Base-by-base conservation (phyloP, 2,329 filamentous ascomycete genomes). In the Fusarium armeniacum region DNA sequence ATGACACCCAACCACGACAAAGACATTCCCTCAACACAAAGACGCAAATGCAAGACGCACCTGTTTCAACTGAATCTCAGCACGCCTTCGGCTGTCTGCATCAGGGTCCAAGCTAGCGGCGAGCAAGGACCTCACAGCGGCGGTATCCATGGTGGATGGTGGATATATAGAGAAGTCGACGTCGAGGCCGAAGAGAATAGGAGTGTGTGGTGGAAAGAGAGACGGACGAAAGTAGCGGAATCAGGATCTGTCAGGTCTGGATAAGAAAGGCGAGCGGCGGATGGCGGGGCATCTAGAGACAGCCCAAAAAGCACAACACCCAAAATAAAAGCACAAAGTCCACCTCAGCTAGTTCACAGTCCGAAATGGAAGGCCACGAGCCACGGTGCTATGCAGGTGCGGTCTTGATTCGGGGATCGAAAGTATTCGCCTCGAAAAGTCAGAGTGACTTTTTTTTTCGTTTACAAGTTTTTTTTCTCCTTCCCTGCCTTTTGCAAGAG, bases 31-130 rank as follows among this genome's bases (percentile, higher is more conserved):
- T 72, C 44, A 45, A 60, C 30, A 49, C 33, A 46, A 65, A 45
- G 46, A 66, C 46, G 38, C 54, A 69, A 59, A 58, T 26, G 45
- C 43, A 62, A 65, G 44, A 74, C 89, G 79, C 85, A 95, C 93
- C 85, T 90, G 87, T 85, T 94, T 94, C 75, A 96, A 86, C 81
- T 95, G 91, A 74, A 91, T 83, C 84, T 96, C 93, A 79, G 92
- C 91, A 80, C 90, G 87, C 78, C 91, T 88, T 81, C 93, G 88
- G 79, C 88, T 88, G 78, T 93, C 91, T 77, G 90, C 87, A 81
- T 93, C 90, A 73, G 90, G 81, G 78, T 91, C 89, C 80, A 94
- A 89, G 73, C 91, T 94, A 78, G 90, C 89, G 79, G 89, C 86
- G 78, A 95, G 91, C 83, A 92, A 90, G 84, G 87, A 89, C 83